phyloP scores from a whole-genome alignment of 1,284 basidiomycete genomes.

The Dichomitus squalens region DNA sequence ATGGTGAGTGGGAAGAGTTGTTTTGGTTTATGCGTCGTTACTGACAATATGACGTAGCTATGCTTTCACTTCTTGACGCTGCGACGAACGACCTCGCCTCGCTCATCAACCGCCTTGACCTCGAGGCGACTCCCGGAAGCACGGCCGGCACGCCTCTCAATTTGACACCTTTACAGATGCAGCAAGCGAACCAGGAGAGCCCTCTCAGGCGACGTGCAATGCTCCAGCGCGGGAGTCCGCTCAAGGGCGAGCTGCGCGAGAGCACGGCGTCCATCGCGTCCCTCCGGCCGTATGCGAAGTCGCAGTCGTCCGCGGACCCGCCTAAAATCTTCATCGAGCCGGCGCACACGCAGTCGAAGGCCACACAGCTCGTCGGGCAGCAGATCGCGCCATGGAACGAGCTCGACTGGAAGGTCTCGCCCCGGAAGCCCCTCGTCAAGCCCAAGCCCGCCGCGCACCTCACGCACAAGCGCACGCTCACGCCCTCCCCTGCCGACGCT shows the following conservation, averaged over 20 bases:
- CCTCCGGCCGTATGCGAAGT: constrained; percentile 61
- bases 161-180: constrained; percentile 32
- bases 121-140: constrained; percentile 67
- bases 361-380: constrained; percentile 45
- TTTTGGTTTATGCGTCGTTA: neutral
- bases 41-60: constrained; percentile 36
- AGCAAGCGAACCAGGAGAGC: constrained; percentile 34
- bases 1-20: constrained; percentile 10
- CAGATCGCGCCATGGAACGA: constrained; percentile 67
- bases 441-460: constrained; percentile 31
- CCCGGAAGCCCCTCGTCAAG: constrained; percentile 38
- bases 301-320: constrained; percentile 32
- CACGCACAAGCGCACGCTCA: constrained; percentile 54
- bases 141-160: constrained; percentile 49
- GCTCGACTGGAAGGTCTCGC: constrained; percentile 50
- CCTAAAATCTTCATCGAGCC: constrained; percentile 5
- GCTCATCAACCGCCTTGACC: constrained; percentile 72
- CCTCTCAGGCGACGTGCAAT: constrained; percentile 38
- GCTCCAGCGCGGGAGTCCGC: constrained; percentile 24
- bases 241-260: constrained; percentile 33
- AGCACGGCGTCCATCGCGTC: constrained; percentile 55
- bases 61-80: constrained; percentile 70
- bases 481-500: constrained; percentile 54
- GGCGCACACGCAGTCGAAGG: constrained; percentile 14
- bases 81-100: constrained; percentile 78